Percentiles rank a stretch among this genome's conserved stretches.
These are phyloP conservation scores for Cryptococcus sp. DNA, from an alignment of 1,284 basidiomycete genomes.

Conservation along the genomic window DNA sequence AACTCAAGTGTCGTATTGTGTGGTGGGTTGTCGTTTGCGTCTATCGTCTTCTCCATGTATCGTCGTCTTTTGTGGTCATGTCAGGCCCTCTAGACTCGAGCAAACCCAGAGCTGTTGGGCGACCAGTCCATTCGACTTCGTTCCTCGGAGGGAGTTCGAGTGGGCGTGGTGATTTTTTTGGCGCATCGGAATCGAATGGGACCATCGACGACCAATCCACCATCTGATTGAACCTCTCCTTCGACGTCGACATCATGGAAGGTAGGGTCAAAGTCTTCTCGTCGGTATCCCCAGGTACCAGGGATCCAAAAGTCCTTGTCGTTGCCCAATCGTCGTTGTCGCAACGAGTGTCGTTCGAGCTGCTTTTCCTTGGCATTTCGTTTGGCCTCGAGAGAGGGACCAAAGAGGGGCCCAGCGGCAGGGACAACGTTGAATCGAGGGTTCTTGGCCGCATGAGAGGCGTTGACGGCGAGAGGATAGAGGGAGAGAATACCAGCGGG, in stretches of 20 bases:
- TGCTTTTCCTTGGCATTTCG: slow-evolving; percentile 26
- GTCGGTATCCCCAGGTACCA: slow-evolving; percentile 19
- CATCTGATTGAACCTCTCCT: slow-evolving; percentile 4
- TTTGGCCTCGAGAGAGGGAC: slow-evolving; percentile 24
- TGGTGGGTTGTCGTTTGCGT: no score
- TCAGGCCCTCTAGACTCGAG: no score
- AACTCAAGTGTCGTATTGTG: no score
- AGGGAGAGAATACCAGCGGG: slow-evolving; percentile 38
- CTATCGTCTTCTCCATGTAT: no score
- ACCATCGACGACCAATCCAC: slow-evolving; percentile 24
- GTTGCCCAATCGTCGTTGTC: slow-evolving; percentile 24
- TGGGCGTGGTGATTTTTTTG: background rate
- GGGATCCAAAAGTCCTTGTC: slow-evolving; percentile 21
- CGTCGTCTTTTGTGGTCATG: no score
- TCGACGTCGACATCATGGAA: slow-evolving; percentile 10
- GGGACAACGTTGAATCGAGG: slow-evolving; percentile 10
- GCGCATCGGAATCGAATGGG: slow-evolving; percentile 18
- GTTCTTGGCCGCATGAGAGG: slow-evolving; percentile 21
- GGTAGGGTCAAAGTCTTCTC: slow-evolving; percentile 21
- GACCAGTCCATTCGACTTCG: background rate
- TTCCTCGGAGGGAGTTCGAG: slow-evolving; percentile 7
- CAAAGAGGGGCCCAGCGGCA: slow-evolving; percentile 34
- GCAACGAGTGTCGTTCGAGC: slow-evolving; percentile 21
- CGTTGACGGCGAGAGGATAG: slow-evolving; percentile 38
- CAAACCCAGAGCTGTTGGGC: no score